phyloP scores from a whole-genome alignment of 257 asterid species.

The Perilla frutescens region DNA sequence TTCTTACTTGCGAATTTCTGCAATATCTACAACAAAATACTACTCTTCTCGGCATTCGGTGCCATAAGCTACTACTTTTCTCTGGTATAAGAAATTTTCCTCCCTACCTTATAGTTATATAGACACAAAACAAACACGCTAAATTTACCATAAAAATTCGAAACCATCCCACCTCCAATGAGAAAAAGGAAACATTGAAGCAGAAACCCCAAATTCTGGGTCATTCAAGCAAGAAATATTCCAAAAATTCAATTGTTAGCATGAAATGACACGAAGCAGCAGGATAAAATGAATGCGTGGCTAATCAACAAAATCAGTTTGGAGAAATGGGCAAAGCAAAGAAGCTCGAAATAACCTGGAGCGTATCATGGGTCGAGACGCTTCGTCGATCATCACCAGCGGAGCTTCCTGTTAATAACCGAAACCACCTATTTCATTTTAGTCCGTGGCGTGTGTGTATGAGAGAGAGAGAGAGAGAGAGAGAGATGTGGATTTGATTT shows the following conservation, averaged over 20 bases:
- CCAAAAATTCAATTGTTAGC: neutral
- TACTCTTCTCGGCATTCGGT: neutral
- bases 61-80: neutral
- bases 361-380: neutral
- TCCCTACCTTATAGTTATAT: neutral
- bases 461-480: slow-evolving; percentile 6
- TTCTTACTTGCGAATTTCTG: neutral
- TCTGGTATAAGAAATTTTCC: neutral
- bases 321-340: neutral
- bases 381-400: slow-evolving; percentile 21
- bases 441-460: neutral
- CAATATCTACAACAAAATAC: neutral
- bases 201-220: slow-evolving; percentile 17
- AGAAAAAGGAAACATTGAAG: neutral
- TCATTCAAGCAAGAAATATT: neutral
- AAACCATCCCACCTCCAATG: neutral
- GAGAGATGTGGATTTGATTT: slow-evolving; percentile 5
- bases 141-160: neutral
- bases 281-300: neutral
- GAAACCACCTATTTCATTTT: neutral
- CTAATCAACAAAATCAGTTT: slow-evolving; percentile 15
- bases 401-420: neutral
- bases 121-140: neutral
- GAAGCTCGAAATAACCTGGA: slow-evolving; percentile 24
- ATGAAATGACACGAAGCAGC: neutral